Conservation (phyloP, 2,329 filamentous ascomycete genomes). For the Clonostachys byssicola region DNA sequence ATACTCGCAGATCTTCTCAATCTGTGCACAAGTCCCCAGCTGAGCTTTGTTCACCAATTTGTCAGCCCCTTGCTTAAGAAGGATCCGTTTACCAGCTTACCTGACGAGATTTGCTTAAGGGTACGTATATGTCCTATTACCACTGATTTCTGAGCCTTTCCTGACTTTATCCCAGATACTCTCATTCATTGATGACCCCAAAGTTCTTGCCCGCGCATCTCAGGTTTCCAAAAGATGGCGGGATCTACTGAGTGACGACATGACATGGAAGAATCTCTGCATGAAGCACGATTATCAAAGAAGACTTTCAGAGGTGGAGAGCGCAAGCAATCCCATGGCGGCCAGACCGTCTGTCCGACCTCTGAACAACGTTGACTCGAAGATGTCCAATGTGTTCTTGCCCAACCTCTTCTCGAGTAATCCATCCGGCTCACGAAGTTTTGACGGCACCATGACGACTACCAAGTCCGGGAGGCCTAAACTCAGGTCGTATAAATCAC, state of each 20-base stretch:
- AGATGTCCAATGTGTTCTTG: conserved; percentile 34
- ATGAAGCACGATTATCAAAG: conserved; percentile 88
- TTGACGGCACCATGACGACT: conserved; percentile 40
- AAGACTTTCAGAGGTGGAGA: conserved; percentile 47
- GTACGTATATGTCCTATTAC: conserved; percentile 46
- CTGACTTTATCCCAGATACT: conserved; percentile 58
- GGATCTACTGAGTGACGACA: conserved; percentile 90
- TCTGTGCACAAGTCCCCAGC: conserved; percentile 88
- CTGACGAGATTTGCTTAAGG: conserved; percentile 86
- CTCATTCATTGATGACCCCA: conserved; percentile 95
- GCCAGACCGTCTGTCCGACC: conserved; percentile 19
- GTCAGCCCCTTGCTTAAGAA: conserved; percentile 93
- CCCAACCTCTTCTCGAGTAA: conserved; percentile 35
- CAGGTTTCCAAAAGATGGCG: conserved; percentile 96
- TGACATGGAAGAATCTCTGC: conserved; percentile 97
- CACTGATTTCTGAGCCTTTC: neutral
- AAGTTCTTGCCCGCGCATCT: conserved; percentile 85
- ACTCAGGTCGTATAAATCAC: conserved; percentile 83
- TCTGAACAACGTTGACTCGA: conserved; percentile 26
- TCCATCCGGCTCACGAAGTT: conserved; percentile 41
- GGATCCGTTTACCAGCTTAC: conserved; percentile 88
- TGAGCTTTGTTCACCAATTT: conserved; percentile 95
- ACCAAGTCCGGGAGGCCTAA: conserved; percentile 43
- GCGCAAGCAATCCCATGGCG: conserved; percentile 19
- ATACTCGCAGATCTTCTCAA: conserved; percentile 86